Percentiles rank a stretch among this genome's conserved stretches.
These are phyloP conservation scores for Bocquillonia castaneifolia DNA, from an alignment of 441 rosid species.

Conservation along the genomic window DNA sequence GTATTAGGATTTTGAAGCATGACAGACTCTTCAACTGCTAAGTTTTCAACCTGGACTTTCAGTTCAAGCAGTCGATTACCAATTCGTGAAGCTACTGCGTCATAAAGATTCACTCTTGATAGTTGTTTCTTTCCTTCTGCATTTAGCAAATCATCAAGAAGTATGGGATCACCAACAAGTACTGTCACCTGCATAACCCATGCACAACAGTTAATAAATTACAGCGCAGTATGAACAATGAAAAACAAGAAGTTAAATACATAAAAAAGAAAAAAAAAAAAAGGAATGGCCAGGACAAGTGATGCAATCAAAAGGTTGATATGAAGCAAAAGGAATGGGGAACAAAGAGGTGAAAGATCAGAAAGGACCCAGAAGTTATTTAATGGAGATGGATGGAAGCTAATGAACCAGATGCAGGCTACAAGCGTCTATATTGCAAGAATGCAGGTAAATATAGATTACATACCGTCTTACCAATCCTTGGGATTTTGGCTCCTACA, in stretches of 20 bases:
- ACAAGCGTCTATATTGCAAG: background rate
- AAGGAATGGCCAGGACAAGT: no score
- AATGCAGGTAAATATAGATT: background rate
- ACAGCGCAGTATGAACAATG: background rate
- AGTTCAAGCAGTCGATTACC: constrained; percentile 52
- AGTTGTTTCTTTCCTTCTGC: constrained; percentile 38
- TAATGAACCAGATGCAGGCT: background rate
- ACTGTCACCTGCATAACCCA: constrained; percentile 63
- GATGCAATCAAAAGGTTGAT: no score
- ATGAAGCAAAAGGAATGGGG: no score
- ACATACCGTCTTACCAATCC: constrained; percentile 82
- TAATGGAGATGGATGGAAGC: no score
- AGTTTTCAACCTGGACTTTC: constrained; percentile 59
- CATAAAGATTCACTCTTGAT: constrained; percentile 67
- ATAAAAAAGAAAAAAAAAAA: background rate
- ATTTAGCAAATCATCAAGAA: constrained; percentile 55
- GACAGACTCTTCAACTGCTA: constrained; percentile 44
- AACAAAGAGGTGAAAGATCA: no score
- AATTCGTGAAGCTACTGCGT: constrained; percentile 73
- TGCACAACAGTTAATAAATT: background rate
- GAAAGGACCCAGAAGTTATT: background rate
- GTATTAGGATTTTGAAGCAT: constrained; percentile 19
- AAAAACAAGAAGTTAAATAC: no score
- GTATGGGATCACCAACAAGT: constrained; percentile 74
- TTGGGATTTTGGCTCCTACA: constrained; percentile 74